Conservation (phyloP, 1,284 basidiomycete genomes). For the Cryptococcus depauperatus region DNA sequence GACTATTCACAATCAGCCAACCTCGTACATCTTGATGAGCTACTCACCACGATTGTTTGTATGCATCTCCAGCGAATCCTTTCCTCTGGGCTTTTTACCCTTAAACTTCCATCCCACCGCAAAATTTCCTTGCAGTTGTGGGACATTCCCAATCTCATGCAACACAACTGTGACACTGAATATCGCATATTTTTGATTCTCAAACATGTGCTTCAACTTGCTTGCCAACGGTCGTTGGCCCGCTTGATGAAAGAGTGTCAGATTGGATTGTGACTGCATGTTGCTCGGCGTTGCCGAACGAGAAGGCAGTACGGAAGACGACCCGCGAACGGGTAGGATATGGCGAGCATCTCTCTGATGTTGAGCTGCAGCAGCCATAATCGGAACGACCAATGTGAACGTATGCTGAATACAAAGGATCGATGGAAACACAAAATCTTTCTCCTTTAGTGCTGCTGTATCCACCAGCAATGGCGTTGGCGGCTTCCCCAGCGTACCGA, state of each 20-base stretch:
- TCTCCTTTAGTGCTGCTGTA: too few species aligned
- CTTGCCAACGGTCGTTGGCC: conserved; percentile 3
- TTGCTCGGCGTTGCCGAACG: not conserved
- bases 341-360: too few species aligned
- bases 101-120: conserved; percentile 36
- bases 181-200: conserved; percentile 22
- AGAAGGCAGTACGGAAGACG: not conserved
- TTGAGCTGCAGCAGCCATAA: not conserved
- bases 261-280: not conserved
- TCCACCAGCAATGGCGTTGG: too few species aligned
- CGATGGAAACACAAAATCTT: too few species aligned
- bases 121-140: conserved; percentile 36
- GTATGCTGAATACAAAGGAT: too few species aligned
- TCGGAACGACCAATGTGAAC: too few species aligned
- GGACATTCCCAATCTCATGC: conserved; percentile 38
- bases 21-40: not conserved
- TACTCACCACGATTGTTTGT: conserved; percentile 8
- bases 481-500: too few species aligned
- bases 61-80: conserved; percentile 12
- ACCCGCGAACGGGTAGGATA: too few species aligned
- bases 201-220: conserved; percentile 28
- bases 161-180: conserved; percentile 31
- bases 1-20: not conserved
- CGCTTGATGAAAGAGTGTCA: not conserved
- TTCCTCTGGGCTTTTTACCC: conserved; percentile 22